Base-by-base conservation (phyloP, 495 filamentous ascomycete genomes). In the Lepraria neglecta region DNA sequence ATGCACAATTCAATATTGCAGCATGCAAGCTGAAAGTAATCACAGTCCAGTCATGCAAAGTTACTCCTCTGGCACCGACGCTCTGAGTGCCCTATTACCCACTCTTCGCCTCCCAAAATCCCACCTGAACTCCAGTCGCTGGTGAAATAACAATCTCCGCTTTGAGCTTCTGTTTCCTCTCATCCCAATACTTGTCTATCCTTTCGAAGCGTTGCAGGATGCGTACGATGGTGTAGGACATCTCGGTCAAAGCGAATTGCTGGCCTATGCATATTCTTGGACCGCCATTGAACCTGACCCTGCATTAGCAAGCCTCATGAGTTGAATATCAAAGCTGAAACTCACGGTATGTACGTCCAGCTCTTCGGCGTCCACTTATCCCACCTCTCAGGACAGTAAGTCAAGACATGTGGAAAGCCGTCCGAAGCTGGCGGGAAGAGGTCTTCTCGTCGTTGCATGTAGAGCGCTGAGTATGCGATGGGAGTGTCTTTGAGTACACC, bases 331-430 rank as follows among this genome's bases (percentile, higher is more conserved):
- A 19, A n/a, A 14, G 24, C 24, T 24, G 24, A 24, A 17, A 10
- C 4, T 54, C 10, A 89, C 10, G 85, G 83, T 28, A 89, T 76
- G 70, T 85, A 90, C 55, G 87, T 83, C 87, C 87, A 89, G 5
- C 78, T 72, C 64, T 75, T 78, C 1, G 83, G 83, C 60, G 76
- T 74, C 90, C 88, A 92, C 1, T 73, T 73, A 24, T 81, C 75
- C 92, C 92, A 96, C 11, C 90, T 77, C 54, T 95, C 89, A 0
- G 90, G 89, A 44, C 75, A 73, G 72, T 84, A 92, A 33, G 74
- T 68, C 0, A 75, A 70, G 6, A 78, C 76, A 50, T 71, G 69
- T 48, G 78, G 64, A 59, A 76, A 76, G 7, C 69, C 68, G 10
- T 71, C 69, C 43, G 80, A 81, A 28, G 64, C 63, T 5, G 77